Conservation (phyloP, 257 asterid genomes). For the Lithospermum erythrorhizon region DNA sequence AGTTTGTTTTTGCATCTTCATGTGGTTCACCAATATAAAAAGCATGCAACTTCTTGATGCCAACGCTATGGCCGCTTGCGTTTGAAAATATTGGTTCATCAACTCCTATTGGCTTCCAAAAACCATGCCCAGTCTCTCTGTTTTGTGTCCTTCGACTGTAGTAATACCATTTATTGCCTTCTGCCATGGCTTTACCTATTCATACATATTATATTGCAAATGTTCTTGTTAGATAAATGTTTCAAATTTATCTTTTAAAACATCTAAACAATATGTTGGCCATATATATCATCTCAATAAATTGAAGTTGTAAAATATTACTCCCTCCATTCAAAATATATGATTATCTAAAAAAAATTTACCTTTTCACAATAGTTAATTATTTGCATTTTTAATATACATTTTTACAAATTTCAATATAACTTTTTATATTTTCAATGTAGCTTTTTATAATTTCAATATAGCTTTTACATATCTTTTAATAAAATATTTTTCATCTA, state of each 20-base stretch:
- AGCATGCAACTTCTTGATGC: constrained; percentile 48
- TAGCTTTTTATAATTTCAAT: no score
- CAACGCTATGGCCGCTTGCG: constrained; percentile 31
- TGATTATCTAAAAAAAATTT: no score
- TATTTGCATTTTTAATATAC: no score
- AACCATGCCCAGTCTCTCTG: constrained; percentile 62
- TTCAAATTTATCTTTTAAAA: neutral
- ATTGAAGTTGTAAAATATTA: no score
- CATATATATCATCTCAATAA: no score
- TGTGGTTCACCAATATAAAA: constrained; percentile 63
- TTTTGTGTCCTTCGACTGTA: constrained; percentile 76
- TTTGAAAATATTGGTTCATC: constrained; percentile 62
- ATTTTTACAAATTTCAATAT: no score
- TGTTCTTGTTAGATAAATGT: neutral
- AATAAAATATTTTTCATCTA: no score
- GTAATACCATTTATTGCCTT: constrained; percentile 86
- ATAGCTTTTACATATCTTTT: no score
- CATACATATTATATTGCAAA: neutral
- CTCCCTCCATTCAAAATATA: no score
- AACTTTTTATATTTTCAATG: no score
- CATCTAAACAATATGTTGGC: no score
- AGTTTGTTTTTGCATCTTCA: constrained; percentile 52
- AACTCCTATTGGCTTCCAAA: constrained; percentile 61
- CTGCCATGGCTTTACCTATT: constrained; percentile 86
- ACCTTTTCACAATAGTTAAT: no score